phyloP scores from a whole-genome alignment of 2,329 filamentous ascomycete species.

The Massarina eburnea region DNA sequence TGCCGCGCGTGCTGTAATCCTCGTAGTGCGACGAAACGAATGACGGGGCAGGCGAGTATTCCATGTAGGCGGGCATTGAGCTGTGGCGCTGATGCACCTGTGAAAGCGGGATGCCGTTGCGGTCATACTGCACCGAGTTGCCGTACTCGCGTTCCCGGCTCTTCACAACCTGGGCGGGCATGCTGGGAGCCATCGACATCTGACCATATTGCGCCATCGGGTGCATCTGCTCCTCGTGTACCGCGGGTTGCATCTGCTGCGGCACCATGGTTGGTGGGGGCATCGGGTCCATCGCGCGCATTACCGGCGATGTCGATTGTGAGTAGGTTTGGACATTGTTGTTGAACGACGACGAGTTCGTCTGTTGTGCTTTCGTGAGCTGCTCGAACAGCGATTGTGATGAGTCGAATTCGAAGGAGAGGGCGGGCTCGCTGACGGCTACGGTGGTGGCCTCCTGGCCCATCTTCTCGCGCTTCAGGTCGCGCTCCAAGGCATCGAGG shows the following conservation, averaged over 20 bases:
- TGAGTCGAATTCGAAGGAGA: conserved; percentile 99
- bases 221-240: conserved; percentile 61
- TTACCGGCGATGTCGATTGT: conserved; percentile 83
- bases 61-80: conserved; percentile 98
- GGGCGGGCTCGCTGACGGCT: conserved; percentile 91
- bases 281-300: conserved; percentile 92
- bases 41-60: conserved; percentile 96
- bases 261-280: conserved; percentile 84
- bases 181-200: conserved; percentile 71
- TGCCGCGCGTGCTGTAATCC: conserved; percentile 93
- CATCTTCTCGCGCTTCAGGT: conserved; percentile 99
- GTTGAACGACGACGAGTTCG: conserved; percentile 95
- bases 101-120: conserved; percentile 81
- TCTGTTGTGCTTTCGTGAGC: conserved; percentile 98
- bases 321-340: conserved; percentile 67
- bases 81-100: conserved; percentile 89
- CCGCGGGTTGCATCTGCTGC: conserved; percentile 52
- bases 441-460: conserved; percentile 95
- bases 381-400: conserved; percentile 99
- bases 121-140: conserved; percentile 78
- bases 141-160: conserved; percentile 78
- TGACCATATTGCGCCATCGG: conserved; percentile 72
- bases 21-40: conserved; percentile 99
- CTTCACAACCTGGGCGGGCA: conserved; percentile 76
- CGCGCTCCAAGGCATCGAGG: conserved; percentile 93